A percentile compares a stretch with the other conserved stretches of the same genome.
Conservation (phyloP, 805 yeast genomes). For the Zygotorulaspora florentina region DNA sequence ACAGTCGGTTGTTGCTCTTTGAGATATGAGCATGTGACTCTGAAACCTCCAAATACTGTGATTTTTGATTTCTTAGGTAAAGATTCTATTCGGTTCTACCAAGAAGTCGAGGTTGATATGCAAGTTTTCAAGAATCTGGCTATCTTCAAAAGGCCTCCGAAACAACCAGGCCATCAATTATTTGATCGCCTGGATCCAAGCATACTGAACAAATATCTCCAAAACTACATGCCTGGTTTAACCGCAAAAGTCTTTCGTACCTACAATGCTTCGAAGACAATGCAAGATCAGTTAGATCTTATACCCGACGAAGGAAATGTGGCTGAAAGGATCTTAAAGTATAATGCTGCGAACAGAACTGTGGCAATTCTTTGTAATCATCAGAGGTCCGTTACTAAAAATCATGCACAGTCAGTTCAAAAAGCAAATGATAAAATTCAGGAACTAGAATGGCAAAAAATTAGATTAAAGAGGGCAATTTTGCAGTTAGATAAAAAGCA, state of each 20-base stretch:
- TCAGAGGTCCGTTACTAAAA: slow-evolving; percentile 86
- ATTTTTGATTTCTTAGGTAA: slow-evolving; percentile 93
- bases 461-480: slow-evolving; percentile 67
- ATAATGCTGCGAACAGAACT: slow-evolving; percentile 91
- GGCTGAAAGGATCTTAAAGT: slow-evolving; percentile 79
- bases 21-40: slow-evolving; percentile 81
- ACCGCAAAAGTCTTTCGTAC: slow-evolving; percentile 98
- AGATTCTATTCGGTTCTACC: slow-evolving; percentile 86
- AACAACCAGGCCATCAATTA: slow-evolving; percentile 85
- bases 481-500: slow-evolving; percentile 54
- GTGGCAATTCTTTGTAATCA: slow-evolving; percentile 96
- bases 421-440: slow-evolving; percentile 72
- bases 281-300: slow-evolving; percentile 89
- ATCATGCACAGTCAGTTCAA: slow-evolving; percentile 75
- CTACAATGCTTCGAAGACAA: slow-evolving; percentile 90
- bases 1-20: slow-evolving; percentile 97
- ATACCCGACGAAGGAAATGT: slow-evolving; percentile 85
- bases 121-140: slow-evolving; percentile 87
- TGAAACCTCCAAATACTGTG: slow-evolving; percentile 81
- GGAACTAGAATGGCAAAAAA: slow-evolving; percentile 82
- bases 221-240: slow-evolving; percentile 84
- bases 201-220: slow-evolving; percentile 78
- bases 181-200: slow-evolving; percentile 88
- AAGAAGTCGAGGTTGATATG: slow-evolving; percentile 86
- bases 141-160: slow-evolving; percentile 84